Evolutionary conservation across 1,284 basidiomycete genomes (phyloP).

Genomic region (Singerocomus rubriflavus): DNA sequence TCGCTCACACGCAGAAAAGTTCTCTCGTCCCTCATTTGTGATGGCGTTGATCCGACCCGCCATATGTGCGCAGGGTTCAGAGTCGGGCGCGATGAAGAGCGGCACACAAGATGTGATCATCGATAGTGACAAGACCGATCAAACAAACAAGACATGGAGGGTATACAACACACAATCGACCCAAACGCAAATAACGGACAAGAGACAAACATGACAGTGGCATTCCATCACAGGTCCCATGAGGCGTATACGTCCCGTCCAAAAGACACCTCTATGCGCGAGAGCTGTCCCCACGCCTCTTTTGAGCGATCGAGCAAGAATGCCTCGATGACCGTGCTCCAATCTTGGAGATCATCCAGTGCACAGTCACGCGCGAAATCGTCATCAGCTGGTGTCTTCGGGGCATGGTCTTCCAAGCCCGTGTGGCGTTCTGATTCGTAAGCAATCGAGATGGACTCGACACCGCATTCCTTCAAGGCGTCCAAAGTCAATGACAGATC

Average conservation of each 20-base stretch:
- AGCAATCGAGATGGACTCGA: slow-evolving; percentile 25
- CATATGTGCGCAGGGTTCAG: too few species aligned
- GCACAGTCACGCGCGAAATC: slow-evolving; percentile 31
- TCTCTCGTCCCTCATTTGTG: too few species aligned
- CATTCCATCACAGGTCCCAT: slow-evolving; percentile 21
- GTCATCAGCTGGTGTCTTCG: slow-evolving; percentile 13
- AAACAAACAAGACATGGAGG: slow-evolving; percentile 1
- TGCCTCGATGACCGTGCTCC: slow-evolving; percentile 19
- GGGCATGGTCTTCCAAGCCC: background rate
- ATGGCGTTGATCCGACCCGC: too few species aligned
- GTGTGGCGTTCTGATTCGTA: slow-evolving; percentile 14
- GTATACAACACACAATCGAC: slow-evolving; percentile 7
- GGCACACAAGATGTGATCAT: background rate
- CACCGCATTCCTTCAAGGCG: slow-evolving; percentile 12
- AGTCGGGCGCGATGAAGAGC: too few species aligned
- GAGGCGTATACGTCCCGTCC: slow-evolving; percentile 15
- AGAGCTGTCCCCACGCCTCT: slow-evolving; percentile 18
- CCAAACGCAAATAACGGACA: background rate
- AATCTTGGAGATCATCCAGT: slow-evolving; percentile 31
- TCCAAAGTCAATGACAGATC: slow-evolving; percentile 24
- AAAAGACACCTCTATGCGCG: slow-evolving; percentile 17
- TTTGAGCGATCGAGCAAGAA: slow-evolving; percentile 18
- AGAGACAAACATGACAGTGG: background rate
- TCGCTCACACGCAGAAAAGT: too few species aligned
- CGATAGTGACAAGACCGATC: slow-evolving; percentile 7